Percentiles rank a stretch among this genome's conserved stretches.
Evolutionary conservation across 1,139 yeast genomes (phyloP).

Genomic region (Debaryomyces fabryi): DNA sequence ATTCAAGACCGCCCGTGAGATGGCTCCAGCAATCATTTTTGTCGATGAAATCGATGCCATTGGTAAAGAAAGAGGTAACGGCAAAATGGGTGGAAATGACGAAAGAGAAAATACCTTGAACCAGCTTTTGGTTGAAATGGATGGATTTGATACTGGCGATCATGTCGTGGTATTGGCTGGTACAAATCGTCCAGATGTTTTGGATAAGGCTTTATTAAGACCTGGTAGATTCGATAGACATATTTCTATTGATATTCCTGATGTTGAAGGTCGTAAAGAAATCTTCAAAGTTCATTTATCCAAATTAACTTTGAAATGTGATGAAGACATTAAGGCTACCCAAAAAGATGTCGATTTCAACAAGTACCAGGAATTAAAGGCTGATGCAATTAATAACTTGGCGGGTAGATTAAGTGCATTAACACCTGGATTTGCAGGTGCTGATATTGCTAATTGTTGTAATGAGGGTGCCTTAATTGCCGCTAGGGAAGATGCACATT

Average conservation of each 20-base stretch:
- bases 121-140: slow-evolving; percentile 83
- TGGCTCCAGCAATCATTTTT: slow-evolving; percentile 79
- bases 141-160: slow-evolving; percentile 73
- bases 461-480: slow-evolving; percentile 85
- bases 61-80: slow-evolving; percentile 76
- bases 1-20: slow-evolving; percentile 76
- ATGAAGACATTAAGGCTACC: slow-evolving; percentile 44
- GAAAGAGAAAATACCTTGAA: slow-evolving; percentile 81
- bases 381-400: slow-evolving; percentile 56
- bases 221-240: slow-evolving; percentile 88
- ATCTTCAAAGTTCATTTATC: slow-evolving; percentile 71
- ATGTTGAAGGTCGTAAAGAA: slow-evolving; percentile 75
- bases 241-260: slow-evolving; percentile 72
- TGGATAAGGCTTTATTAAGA: slow-evolving; percentile 76
- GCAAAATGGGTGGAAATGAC: slow-evolving; percentile 69
- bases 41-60: slow-evolving; percentile 88
- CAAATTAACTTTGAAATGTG: slow-evolving; percentile 49
- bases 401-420: slow-evolving; percentile 75
- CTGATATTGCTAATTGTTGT: slow-evolving; percentile 82
- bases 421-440: slow-evolving; percentile 86
- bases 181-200: slow-evolving; percentile 78
- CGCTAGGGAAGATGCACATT: slow-evolving; percentile 62
- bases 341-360: slow-evolving; percentile 45
- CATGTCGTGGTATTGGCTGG: slow-evolving; percentile 84
- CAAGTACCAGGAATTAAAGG: slow-evolving; percentile 52